Base-by-base conservation (phyloP, 306 rosid genomes). In the Quercus rubra region DNA sequence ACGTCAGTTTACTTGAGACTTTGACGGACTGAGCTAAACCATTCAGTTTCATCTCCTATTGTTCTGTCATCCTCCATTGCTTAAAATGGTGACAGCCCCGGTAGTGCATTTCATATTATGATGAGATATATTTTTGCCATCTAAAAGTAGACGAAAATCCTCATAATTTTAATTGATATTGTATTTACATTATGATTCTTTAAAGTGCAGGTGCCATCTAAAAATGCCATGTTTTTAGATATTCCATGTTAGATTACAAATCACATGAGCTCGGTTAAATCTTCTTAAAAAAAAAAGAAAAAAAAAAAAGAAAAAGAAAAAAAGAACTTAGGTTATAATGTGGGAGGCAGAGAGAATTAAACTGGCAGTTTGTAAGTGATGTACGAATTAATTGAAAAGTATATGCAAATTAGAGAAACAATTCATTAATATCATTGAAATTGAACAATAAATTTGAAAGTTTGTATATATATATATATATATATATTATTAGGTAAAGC, bases 221-320 rank as follows among this genome's bases (percentile, higher is more conserved):
- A 59, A 59, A 59, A 9, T 59, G 15, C 31, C 31, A 23, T 59
- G 66, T 10, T 57, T 4, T 59, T 59, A 11, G 27, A 20, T 23
- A 21, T 9, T 59, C 66, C 5, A 3, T 10, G 15, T 49, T 49
- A 12, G 54, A 49, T 10, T 1, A 13, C 17, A 49, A 13, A 49
- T 49, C 54, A 49, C 13, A 49, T 38, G 46, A 38, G 7, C 46
- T 38, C 11, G 11, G 3, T 7, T 38, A 38, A 7, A 11, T 38
- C 46, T 38, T 7, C 46, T 38, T 38, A 38, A 7, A 38, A 38
- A 38, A 38, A 5, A 38, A 7, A 38, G 7, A 38, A 38, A 5
- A 0, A 0, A 6, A 38, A 38, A 0, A 1, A 1, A 7, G 7
- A 0, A 6, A 38, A 38, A 0, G 0, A 1, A 7, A 38, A 38